Evolutionary conservation across 2,329 filamentous ascomycete species (phyloP), one percentile per base, ranked within the genome.

Genomic region (Botrytis cinerea): DNA sequence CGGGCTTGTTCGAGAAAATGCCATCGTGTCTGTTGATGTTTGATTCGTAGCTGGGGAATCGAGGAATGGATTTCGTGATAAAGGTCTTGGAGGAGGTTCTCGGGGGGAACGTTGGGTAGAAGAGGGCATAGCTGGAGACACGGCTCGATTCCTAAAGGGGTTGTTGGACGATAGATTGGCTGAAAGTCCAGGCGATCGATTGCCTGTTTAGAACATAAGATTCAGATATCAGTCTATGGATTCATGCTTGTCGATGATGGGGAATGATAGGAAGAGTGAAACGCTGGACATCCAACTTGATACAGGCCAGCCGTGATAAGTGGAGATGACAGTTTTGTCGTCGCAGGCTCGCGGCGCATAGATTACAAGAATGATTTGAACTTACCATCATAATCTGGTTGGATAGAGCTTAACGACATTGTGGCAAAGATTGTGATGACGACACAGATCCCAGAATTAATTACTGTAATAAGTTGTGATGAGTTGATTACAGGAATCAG

Each of bases 31-130:
- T 32, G 85, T 82, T 46, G 57, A 43, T 43, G 61, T 59, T 68
- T 72, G 69, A 73, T 73, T 75, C 46, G 71, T 72, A 48, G 73
- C n/a, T 71, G 84, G 80, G 70, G 82, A 85, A 78, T 92, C 91
- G 76, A 94, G 86, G 81, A 95, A 95, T 51, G 92, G 92, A 78
- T 95, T 95, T 81, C 89, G 88, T 78, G 92, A 93, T 74, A 89
- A 83, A 73, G 90, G 91, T 80, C 90, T 87, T 78, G 79, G 80
- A 78, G 85, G 83, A 78, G 85, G 83, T 76, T 89, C 88, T 80
- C 90, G 89, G 75, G 87, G 90, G 76, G 87, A 91, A 75, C 82
- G 83, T 77, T 84, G 84, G 82, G 78, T 80, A 80, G 78, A 80
- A 76, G 79, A 84, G 28, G 72, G 35, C 79, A 80, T 80, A 80